These are phyloP conservation scores for Astrocystis sublimbata DNA, from an alignment of 495 filamentous ascomycete genomes.

Conservation along the genomic window DNA sequence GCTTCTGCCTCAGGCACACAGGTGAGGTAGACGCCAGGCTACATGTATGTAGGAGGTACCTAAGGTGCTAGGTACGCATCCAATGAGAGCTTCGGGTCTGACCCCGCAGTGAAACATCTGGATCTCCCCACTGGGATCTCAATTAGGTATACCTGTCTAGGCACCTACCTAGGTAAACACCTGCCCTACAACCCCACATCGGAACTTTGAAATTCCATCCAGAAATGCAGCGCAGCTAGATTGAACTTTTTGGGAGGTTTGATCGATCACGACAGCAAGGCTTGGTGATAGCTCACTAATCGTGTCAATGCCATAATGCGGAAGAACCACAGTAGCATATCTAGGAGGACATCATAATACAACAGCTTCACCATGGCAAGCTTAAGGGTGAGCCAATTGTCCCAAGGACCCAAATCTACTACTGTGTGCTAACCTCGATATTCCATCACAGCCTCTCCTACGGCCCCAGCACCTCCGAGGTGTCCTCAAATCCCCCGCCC, in stretches of 20 bases:
- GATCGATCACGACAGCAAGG: not conserved
- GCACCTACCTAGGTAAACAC: too few species aligned
- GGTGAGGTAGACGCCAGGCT: too few species aligned
- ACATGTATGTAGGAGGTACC: too few species aligned
- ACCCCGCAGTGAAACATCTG: too few species aligned
- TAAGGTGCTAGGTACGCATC: too few species aligned
- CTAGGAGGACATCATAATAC: not conserved
- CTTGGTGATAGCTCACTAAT: not conserved
- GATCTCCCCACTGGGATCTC: too few species aligned
- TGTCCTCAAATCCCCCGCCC: slow-evolving; percentile 8
- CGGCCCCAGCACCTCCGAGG: slow-evolving; percentile 27
- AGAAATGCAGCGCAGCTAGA: slow-evolving; percentile 19
- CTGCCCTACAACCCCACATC: slow-evolving; percentile 4
- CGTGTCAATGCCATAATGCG: not conserved
- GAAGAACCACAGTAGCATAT: not conserved
- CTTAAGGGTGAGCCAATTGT: slow-evolving; percentile 26
- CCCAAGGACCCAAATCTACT: not conserved
- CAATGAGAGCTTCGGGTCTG: too few species aligned
- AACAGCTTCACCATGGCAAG: slow-evolving; percentile 25
- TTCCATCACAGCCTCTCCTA: slow-evolving; percentile 20
- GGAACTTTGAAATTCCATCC: slow-evolving; percentile 32
- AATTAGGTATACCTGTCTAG: too few species aligned
- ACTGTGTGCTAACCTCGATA: not conserved
- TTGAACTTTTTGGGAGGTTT: slow-evolving; percentile 26
- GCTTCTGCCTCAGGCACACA: too few species aligned